Evolutionary conservation across 2,329 filamentous ascomycete genomes (phyloP), one percentile per base, ranked within the genome.

Genomic region (Clathrospora elynae): DNA sequence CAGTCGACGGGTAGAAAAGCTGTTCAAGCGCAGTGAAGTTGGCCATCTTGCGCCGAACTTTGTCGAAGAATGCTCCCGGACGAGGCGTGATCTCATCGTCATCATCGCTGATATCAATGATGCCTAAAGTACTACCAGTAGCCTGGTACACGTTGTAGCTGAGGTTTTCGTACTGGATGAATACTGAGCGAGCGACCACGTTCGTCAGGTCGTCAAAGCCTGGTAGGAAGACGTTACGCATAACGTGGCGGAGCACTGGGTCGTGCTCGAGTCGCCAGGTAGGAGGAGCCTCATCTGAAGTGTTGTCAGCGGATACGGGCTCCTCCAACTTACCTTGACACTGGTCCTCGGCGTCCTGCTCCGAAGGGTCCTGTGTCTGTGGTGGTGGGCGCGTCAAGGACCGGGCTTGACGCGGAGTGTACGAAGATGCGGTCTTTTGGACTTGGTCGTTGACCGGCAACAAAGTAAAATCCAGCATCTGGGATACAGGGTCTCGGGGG

Each of bases 71-170:
- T n/a, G 19, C 26, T 12, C 19, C 13, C 13, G 9, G 16, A 45
- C 22, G 19, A 37, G n/a, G 24, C 11, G 12, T 11, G 6, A 11
- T 12, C 20, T n/a, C 18, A 2, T 20, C 8, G 6, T n/a, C 16
- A 11, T 9, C 16, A 12, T 11, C 23, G 22, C 35, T 8, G 13
- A 11, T 1, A 4, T 30, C 20, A 6, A 35, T 20, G 12, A 34
- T 29, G 31, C 34, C 35, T 5, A 4, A 24, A 17, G 22, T 6
- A 8, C 40, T 28, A 2, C 31, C 13, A 17, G 46, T 49, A 12
- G 46, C 49, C 5, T 41, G 16, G 14, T 34, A 32, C 3, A 55
- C 12, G 5, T 28, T 26, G 9, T 32, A 11, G 3, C 50, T 45
- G 14, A 46, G 42, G 13, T 34, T 16, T 19, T 49, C 38, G n/a